phyloP scores from a whole-genome alignment of 768 basidiomycete species.

The Leccinum uliginosum region DNA sequence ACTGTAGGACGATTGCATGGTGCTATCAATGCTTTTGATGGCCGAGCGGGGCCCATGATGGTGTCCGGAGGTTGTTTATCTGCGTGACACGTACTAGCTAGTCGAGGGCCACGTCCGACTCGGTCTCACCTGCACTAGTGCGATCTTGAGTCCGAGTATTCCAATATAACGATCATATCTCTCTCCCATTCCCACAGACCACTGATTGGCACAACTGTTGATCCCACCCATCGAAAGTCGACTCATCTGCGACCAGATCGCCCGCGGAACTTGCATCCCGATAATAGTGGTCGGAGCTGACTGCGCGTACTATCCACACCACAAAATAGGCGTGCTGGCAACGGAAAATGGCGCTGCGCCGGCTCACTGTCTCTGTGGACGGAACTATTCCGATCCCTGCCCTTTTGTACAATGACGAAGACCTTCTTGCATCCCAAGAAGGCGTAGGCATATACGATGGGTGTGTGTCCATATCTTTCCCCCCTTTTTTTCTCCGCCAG shows the following conservation, averaged over 20 bases:
- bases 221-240: conserved; percentile 1
- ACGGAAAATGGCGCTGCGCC: conserved; percentile 48
- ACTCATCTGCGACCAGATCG: conserved; percentile 5
- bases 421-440: conserved; percentile 67
- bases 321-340: conserved; percentile 1
- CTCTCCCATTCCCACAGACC: conserved; percentile 8
- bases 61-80: conserved; percentile 24
- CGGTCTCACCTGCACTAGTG: conserved; percentile 5
- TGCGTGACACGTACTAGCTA: background rate
- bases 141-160: conserved; percentile 4
- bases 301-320: background rate
- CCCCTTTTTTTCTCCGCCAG: background rate
- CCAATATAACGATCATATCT: conserved; percentile 2
- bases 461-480: conserved; percentile 41
- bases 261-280: background rate
- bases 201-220: conserved; percentile 5
- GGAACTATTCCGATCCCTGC: conserved; percentile 77
- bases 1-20: background rate
- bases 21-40: background rate
- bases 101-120: background rate
- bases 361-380: conserved; percentile 56
- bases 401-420: conserved; percentile 78
- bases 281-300: background rate
- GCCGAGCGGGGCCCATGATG: background rate
- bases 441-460: conserved; percentile 89